A percentile compares a stretch with the other conserved stretches of the same genome.
Evolutionary conservation across 768 basidiomycete species (phyloP).

Genomic region (Russula olivacea): DNA sequence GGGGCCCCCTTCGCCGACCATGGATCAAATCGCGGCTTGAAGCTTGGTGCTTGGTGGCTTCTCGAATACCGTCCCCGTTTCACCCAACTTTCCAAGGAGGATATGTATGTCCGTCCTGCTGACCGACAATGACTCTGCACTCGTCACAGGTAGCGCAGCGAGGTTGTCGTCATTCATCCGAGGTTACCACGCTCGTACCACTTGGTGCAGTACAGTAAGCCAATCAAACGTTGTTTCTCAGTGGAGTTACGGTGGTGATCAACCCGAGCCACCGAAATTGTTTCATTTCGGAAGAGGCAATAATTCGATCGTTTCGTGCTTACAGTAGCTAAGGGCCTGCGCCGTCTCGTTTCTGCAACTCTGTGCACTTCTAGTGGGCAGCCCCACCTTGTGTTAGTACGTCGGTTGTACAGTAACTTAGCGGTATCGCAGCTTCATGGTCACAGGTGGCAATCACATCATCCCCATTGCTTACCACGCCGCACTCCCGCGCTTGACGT

Average conservation of each 20-base stretch:
- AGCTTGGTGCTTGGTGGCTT: not conserved
- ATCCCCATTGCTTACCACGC: not conserved
- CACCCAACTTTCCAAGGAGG: not conserved
- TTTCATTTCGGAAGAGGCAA: conserved; percentile 4
- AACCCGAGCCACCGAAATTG: not conserved
- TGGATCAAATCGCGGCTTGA: not conserved
- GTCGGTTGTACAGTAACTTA: not conserved
- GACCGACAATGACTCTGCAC: not conserved
- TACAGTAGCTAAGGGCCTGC: not conserved
- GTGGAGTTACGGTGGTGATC: not conserved
- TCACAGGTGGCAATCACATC: not conserved
- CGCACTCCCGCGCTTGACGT: not conserved
- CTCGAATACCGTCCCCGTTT: conserved; percentile 3
- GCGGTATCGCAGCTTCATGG: not conserved
- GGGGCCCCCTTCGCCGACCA: not conserved
- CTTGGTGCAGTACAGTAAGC: not conserved
- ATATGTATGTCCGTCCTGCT: not conserved
- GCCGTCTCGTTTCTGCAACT: not conserved
- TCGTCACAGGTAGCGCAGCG: not conserved
- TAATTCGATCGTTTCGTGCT: not conserved
- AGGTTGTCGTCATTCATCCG: not conserved
- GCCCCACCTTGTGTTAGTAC: not conserved
- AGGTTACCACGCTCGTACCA: not conserved
- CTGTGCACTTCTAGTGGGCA: not conserved
- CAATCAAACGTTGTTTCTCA: conserved; percentile 4